phyloP scores from a whole-genome alignment of 1,139 yeast species.

The Pneumocystis carinii region DNA sequence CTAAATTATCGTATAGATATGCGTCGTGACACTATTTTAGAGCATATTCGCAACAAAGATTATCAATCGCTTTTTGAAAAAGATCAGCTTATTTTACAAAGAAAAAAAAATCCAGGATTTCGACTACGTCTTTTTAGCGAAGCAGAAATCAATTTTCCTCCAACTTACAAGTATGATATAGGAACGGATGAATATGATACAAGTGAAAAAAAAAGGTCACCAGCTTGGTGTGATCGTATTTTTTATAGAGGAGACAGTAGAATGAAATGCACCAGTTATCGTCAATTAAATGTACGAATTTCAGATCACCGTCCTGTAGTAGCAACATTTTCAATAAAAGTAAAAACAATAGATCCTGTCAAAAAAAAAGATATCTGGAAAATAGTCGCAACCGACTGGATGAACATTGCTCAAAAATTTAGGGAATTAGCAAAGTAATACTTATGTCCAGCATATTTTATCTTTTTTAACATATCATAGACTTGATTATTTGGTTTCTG shows the following conservation, averaged over 20 bases:
- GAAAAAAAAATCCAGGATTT: slow-evolving; percentile 49
- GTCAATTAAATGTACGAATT: slow-evolving; percentile 31
- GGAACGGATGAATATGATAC: slow-evolving; percentile 66
- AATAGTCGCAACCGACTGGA: slow-evolving; percentile 6
- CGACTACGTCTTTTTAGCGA: slow-evolving; percentile 60
- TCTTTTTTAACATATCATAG: neutral
- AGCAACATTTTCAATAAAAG: slow-evolving; percentile 46
- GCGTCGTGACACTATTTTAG: slow-evolving; percentile 53
- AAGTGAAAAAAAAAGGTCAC: slow-evolving; percentile 81
- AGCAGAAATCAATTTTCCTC: slow-evolving; percentile 58
- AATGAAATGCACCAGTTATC: slow-evolving; percentile 16
- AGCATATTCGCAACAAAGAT: slow-evolving; percentile 36
- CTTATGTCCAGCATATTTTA: neutral
- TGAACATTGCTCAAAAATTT: slow-evolving; percentile 5
- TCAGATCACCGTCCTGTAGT: slow-evolving; percentile 91
- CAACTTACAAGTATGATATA: slow-evolving; percentile 86
- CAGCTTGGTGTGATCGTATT: slow-evolving; percentile 94
- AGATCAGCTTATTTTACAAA: slow-evolving; percentile 68
- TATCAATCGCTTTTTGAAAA: slow-evolving; percentile 41
- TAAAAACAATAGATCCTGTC: slow-evolving; percentile 7
- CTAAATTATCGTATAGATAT: slow-evolving; percentile 69
- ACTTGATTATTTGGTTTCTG: neutral
- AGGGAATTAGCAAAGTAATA: neutral
- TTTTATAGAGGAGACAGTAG: slow-evolving; percentile 33
- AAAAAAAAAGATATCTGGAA: slow-evolving; percentile 4